Evolutionary conservation across 306 rosid species (phyloP).

Genomic region (Casuarina cunninghamiana): DNA sequence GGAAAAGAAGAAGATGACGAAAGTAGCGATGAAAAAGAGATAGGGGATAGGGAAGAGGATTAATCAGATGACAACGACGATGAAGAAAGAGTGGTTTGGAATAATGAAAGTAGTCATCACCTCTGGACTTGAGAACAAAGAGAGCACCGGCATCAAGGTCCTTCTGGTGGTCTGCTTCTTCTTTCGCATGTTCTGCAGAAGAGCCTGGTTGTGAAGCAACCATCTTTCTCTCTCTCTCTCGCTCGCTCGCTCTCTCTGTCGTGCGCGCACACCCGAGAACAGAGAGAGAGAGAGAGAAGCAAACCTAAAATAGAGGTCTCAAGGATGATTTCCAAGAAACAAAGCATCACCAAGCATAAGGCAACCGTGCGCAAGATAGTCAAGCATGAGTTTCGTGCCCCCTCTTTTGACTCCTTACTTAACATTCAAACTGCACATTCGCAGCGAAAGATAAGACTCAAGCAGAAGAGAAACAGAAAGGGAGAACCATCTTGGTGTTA

Average conservation of each 20-base stretch:
- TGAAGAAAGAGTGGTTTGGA: not conserved
- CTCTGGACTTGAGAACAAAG: conserved; percentile 87
- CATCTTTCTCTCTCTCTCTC: conserved; percentile 29
- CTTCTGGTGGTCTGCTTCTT: conserved; percentile 15
- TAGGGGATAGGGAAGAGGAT: not conserved
- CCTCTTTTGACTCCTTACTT: not conserved
- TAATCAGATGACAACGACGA: not conserved
- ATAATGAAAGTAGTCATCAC: conserved; percentile 17
- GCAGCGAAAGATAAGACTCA: too few relatives aligned
- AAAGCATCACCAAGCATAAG: not conserved
- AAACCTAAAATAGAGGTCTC: not conserved
- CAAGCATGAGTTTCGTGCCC: not conserved
- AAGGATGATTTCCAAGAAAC: not conserved
- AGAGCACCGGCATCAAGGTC: conserved; percentile 76
- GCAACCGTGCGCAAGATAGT: not conserved
- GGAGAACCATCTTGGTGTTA: too few relatives aligned
- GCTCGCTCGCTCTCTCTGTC: not conserved
- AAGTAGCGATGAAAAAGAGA: not conserved
- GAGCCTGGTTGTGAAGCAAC: conserved; percentile 34
- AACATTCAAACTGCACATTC: not conserved
- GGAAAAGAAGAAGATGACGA: not conserved
- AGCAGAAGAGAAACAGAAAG: too few relatives aligned
- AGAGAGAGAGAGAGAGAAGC: not conserved
- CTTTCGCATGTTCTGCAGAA: not conserved
- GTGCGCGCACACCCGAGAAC: too few relatives aligned